These are phyloP conservation scores for Candida multigemmis DNA, from an alignment of 805 yeast genomes.

Conservation along the genomic window DNA sequence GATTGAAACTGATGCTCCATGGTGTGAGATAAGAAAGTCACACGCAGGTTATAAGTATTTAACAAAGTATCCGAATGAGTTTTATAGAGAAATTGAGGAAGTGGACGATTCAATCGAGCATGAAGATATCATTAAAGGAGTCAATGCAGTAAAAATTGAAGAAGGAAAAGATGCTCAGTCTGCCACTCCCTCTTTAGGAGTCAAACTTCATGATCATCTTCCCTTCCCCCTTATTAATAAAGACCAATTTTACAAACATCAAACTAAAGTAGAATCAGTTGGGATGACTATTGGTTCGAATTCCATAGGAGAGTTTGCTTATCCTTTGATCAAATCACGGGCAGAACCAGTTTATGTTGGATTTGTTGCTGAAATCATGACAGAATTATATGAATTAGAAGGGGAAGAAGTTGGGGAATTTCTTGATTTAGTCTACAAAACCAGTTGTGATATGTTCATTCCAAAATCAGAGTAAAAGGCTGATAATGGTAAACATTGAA, in stretches of 20 bases:
- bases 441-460: constrained; percentile 22
- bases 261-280: constrained; percentile 5
- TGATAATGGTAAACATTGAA: no score
- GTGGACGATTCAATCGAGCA: not conserved
- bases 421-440: constrained; percentile 25
- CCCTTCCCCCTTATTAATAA: constrained; percentile 62
- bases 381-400: constrained; percentile 18
- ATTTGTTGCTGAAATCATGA: constrained; percentile 53
- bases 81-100: constrained; percentile 34
- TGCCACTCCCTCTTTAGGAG: constrained; percentile 1
- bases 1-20: constrained; percentile 95
- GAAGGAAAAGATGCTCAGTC: constrained; percentile 4
- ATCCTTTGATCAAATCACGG: constrained; percentile 65
- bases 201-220: constrained; percentile 38
- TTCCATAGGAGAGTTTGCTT: constrained; percentile 17
- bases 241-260: constrained; percentile 41
- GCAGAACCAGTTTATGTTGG: constrained; percentile 90
- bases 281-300: constrained; percentile 3
- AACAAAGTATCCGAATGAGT: constrained; percentile 45
- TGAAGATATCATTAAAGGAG: no score
- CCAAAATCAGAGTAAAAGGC: not conserved
- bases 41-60: constrained; percentile 65
- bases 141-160: constrained; percentile 1
- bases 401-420: constrained; percentile 20
- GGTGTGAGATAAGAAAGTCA: constrained; percentile 90